These are phyloP conservation scores for Curvularia lunata DNA, from an alignment of 2,329 filamentous ascomycete genomes.

Conservation along the genomic window DNA sequence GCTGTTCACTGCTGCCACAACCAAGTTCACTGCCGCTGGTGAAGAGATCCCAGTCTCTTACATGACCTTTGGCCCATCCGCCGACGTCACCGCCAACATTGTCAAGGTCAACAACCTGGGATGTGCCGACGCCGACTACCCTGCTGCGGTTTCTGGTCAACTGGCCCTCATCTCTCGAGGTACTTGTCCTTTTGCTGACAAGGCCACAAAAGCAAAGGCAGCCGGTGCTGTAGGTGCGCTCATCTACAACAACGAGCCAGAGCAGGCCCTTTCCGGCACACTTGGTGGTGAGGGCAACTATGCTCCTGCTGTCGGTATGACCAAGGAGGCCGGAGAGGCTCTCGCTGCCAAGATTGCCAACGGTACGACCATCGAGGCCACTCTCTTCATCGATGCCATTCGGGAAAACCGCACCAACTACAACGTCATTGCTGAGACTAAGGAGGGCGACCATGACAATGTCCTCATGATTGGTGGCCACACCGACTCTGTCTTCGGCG, in stretches of 20 bases:
- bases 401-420: slow-evolving; percentile 56
- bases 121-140: slow-evolving; percentile 67
- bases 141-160: slow-evolving; percentile 62
- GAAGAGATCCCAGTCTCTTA: slow-evolving; percentile 34
- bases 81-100: slow-evolving; percentile 63
- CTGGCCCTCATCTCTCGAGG: slow-evolving; percentile 74
- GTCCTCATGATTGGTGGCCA: slow-evolving; percentile 51
- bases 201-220: slow-evolving; percentile 69
- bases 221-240: slow-evolving; percentile 73
- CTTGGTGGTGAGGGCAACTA: slow-evolving; percentile 64
- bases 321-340: slow-evolving; percentile 63
- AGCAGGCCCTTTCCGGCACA: slow-evolving; percentile 67
- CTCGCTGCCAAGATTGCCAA: slow-evolving; percentile 61
- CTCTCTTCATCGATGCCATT: slow-evolving; percentile 52
- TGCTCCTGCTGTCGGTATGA: slow-evolving; percentile 71
- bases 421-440: slow-evolving; percentile 49
- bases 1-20: slow-evolving; percentile 42
- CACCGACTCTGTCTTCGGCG: slow-evolving; percentile 51
- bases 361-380: slow-evolving; percentile 43
- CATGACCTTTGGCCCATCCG: slow-evolving; percentile 67
- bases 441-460: slow-evolving; percentile 50
- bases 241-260: slow-evolving; percentile 71
- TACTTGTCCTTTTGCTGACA: slow-evolving; percentile 70
- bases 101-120: slow-evolving; percentile 68
- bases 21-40: slow-evolving; percentile 34